Conservation (phyloP, 805 yeast genomes). For the Myxozyma melibiosi region DNA sequence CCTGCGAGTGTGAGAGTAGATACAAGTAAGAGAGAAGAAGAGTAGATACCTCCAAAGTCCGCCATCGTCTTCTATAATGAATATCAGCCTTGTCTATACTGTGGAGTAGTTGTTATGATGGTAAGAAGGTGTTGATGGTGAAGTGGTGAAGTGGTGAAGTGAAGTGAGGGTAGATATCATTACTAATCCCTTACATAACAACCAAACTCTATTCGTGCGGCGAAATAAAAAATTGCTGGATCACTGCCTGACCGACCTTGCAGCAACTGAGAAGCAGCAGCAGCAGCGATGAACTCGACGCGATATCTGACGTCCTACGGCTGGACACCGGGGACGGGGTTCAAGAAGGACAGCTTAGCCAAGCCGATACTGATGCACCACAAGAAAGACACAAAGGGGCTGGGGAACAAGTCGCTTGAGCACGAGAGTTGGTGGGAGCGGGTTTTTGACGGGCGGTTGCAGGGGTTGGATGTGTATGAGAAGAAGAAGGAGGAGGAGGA, state of each 20-base stretch:
- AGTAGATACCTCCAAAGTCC: slow-evolving; percentile 23
- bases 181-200: no score
- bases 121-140: no score
- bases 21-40: background rate
- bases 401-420: slow-evolving; percentile 77
- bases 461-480: slow-evolving; percentile 62
- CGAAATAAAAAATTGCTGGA: no score
- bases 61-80: slow-evolving; percentile 15
- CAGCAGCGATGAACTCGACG: slow-evolving; percentile 85
- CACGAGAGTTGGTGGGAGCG: slow-evolving; percentile 97
- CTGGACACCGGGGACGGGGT: slow-evolving; percentile 90
- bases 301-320: slow-evolving; percentile 77
- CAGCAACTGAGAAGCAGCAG: no score
- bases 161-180: no score
- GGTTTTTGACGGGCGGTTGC: slow-evolving; percentile 89
- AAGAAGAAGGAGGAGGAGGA: slow-evolving; percentile 45
- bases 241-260: no score
- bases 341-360: slow-evolving; percentile 74
- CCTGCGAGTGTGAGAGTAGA: no score
- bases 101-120: no score
- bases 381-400: slow-evolving; percentile 85
- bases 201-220: no score
- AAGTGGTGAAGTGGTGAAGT: no score
- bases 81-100: no score
- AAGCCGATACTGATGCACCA: slow-evolving; percentile 89